phyloP scores from a whole-genome alignment of 1,284 basidiomycete species.

The Mixia osmundae region DNA sequence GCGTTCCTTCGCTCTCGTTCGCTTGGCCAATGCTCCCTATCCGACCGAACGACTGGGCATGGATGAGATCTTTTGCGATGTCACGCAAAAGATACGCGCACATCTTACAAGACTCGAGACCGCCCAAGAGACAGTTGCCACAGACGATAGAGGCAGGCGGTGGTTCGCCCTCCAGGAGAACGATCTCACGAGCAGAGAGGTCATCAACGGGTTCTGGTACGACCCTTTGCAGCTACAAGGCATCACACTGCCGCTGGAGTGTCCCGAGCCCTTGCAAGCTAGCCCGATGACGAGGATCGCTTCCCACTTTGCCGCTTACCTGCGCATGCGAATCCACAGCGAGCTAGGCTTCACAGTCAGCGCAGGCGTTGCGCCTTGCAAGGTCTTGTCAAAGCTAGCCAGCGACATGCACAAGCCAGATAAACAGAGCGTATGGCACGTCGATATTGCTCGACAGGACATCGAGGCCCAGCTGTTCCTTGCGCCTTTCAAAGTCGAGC shows the following conservation, averaged over 20 bases:
- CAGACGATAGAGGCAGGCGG: not conserved
- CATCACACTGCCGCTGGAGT: not conserved
- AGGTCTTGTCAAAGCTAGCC: slow-evolving; percentile 21
- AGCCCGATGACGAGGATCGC: slow-evolving; percentile 10
- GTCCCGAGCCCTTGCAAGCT: not conserved
- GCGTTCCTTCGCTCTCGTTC: slow-evolving; percentile 18
- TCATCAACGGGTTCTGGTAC: slow-evolving; percentile 16
- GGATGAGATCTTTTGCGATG: slow-evolving; percentile 25
- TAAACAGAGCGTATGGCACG: slow-evolving; percentile 19
- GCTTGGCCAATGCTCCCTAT: too few species aligned
- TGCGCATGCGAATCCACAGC: slow-evolving; percentile 18
- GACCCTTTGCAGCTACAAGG: not conserved
- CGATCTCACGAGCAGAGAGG: not conserved
- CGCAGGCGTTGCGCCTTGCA: slow-evolving; percentile 21
- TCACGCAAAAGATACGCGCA: slow-evolving; percentile 19
- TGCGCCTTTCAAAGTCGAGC: not conserved
- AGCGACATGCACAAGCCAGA: slow-evolving; percentile 20
- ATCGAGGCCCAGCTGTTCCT: not conserved
- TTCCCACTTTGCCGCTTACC: slow-evolving; percentile 19
- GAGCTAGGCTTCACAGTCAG: slow-evolving; percentile 20
- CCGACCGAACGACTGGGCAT: slow-evolving; percentile 23
- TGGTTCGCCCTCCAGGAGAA: slow-evolving; percentile 6
- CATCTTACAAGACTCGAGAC: slow-evolving; percentile 12
- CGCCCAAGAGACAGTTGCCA: not conserved
- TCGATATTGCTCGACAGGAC: slow-evolving; percentile 5